These are phyloP conservation scores for Candida frijolesensis DNA, from an alignment of 1,139 yeast genomes.

Conservation along the genomic window DNA sequence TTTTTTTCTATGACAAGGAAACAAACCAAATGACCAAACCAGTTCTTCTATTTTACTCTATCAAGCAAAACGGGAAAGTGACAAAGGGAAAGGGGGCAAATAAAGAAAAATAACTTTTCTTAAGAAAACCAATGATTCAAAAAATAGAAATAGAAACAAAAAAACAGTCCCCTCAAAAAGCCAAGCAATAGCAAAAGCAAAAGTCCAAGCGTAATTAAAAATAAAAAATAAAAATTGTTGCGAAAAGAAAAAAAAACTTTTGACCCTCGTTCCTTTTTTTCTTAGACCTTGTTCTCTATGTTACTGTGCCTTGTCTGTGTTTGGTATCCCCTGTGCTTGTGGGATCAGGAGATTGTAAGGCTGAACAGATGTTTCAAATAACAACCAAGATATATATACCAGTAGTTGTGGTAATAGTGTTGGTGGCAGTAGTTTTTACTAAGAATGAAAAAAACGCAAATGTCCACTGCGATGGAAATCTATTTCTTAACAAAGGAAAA, in stretches of 20 bases:
- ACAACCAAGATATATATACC: too few relatives aligned
- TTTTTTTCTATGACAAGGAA: too few relatives aligned
- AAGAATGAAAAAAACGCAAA: too few relatives aligned
- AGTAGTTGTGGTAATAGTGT: too few relatives aligned
- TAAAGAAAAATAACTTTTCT: background rate
- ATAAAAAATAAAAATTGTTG: background rate
- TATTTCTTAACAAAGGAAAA: too few relatives aligned
- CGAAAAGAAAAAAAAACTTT: background rate
- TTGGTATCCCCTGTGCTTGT: background rate
- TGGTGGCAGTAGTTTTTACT: background rate
- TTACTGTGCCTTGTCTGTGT: background rate
- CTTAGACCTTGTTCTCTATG: background rate
- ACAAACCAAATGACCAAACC: background rate
- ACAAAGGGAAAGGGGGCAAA: too few relatives aligned
- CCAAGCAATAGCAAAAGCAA: too few relatives aligned
- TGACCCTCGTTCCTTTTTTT: background rate
- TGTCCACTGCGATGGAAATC: too few relatives aligned
- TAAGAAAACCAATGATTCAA: background rate
- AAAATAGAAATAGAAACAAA: background rate
- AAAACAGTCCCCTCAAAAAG: background rate
- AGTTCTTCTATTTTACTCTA: background rate
- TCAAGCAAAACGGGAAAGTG: too few relatives aligned
- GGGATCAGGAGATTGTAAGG: background rate
- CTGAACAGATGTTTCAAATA: too few relatives aligned
- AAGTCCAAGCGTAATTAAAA: too few relatives aligned